Evolutionary conservation across 768 basidiomycete species (phyloP).

Genomic region (Macrocybe gigantea): DNA sequence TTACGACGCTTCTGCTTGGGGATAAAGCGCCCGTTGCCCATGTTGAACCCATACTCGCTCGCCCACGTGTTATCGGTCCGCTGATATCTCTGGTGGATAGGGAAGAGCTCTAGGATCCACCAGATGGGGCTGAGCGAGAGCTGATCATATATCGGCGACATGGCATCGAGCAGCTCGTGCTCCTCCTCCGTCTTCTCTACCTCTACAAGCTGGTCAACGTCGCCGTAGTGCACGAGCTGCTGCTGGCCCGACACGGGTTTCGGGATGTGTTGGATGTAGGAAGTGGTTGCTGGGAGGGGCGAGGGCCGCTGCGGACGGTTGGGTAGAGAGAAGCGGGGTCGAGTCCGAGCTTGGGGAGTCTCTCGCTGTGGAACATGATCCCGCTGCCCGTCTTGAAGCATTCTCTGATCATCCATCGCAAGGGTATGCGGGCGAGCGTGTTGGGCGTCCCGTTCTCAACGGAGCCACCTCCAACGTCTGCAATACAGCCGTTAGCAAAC

Average conservation of each 20-base stretch:
- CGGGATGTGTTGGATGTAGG: conserved; percentile 16
- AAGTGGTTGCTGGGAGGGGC: conserved; percentile 11
- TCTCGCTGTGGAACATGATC: conserved; percentile 48
- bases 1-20: conserved; percentile 30
- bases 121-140: conserved; percentile 34
- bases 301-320: conserved; percentile 23
- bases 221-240: background rate
- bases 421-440: conserved; percentile 43
- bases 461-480: conserved; percentile 52
- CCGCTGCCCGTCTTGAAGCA: conserved; percentile 51
- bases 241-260: background rate
- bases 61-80: conserved; percentile 23
- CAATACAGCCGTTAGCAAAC: background rate
- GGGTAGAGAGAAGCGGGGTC: conserved; percentile 34
- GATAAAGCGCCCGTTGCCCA: conserved; percentile 33
- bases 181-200: conserved; percentile 34
- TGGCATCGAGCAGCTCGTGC: conserved; percentile 46
- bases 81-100: conserved; percentile 30
- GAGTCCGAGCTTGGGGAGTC: conserved; percentile 35
- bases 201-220: background rate
- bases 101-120: conserved; percentile 61
- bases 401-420: conserved; percentile 70
- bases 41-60: conserved; percentile 21
- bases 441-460: conserved; percentile 33
- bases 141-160: conserved; percentile 46